Conservation (phyloP, 75 land plant genomes). For the Gnetum montanum region DNA sequence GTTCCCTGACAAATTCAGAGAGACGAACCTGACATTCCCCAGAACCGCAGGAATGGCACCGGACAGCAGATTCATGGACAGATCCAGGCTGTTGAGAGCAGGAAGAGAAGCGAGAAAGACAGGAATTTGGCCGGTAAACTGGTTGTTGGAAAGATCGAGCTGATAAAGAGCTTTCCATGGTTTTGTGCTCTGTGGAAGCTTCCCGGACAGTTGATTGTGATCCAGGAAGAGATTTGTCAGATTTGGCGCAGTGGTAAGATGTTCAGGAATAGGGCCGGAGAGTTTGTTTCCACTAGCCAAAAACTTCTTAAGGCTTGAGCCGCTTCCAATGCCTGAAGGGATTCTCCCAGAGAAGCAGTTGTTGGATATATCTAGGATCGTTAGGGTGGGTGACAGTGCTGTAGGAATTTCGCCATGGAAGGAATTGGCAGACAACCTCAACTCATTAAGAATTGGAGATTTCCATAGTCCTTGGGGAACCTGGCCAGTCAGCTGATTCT, state of each 20-base stretch:
- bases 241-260: constrained; percentile 10
- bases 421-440: constrained; percentile 27
- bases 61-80: constrained; percentile 32
- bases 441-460: constrained; percentile 8
- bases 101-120: constrained; percentile 19
- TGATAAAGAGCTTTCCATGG: constrained; percentile 8
- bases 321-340: constrained; percentile 9
- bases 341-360: constrained; percentile 26
- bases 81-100: constrained; percentile 23
- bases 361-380: constrained; percentile 23
- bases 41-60: constrained; percentile 30
- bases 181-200: constrained; percentile 10
- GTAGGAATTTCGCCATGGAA: constrained; percentile 50
- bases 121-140: constrained; percentile 41
- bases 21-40: constrained; percentile 13
- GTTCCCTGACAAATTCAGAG: constrained; percentile 41
- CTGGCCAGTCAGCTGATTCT: constrained; percentile 24
- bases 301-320: constrained; percentile 8
- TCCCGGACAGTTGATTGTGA: constrained; percentile 28
- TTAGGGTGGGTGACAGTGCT: constrained; percentile 21
- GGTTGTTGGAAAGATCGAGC: constrained; percentile 28
- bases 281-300: constrained; percentile 30
- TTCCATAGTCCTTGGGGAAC: constrained; percentile 26
- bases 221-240: constrained; percentile 21
- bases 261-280: constrained; percentile 30